These are phyloP conservation scores for Coriaria nepalensis DNA, from an alignment of 306 rosid species.

Conservation along the genomic window DNA sequence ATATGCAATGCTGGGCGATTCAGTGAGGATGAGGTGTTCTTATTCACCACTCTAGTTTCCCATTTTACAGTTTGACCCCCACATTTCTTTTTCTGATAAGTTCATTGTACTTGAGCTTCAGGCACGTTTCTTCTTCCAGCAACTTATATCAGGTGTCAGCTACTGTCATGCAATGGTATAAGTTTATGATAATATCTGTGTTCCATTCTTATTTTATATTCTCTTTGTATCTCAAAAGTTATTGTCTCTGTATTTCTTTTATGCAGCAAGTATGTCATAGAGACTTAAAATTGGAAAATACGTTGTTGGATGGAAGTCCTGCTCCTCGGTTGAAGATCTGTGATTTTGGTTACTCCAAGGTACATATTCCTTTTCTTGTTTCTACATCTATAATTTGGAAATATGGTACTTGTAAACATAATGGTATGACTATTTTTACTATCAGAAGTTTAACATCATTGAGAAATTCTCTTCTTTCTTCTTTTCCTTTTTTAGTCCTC, in stretches of 20 bases:
- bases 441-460: background rate
- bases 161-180: slow-evolving; percentile 85
- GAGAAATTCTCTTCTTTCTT: background rate
- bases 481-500: slow-evolving; percentile 55
- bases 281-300: slow-evolving; percentile 88
- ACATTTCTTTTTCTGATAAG: slow-evolving; percentile 11
- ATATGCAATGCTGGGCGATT: slow-evolving; percentile 98
- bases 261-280: slow-evolving; percentile 91
- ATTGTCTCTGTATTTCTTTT: slow-evolving; percentile 12
- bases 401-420: too few relatives aligned
- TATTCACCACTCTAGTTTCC: slow-evolving; percentile 3
- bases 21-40: slow-evolving; percentile 94
- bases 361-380: slow-evolving; percentile 12
- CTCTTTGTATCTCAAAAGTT: background rate
- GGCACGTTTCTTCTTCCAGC: slow-evolving; percentile 98
- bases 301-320: slow-evolving; percentile 84
- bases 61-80: slow-evolving; percentile 10
- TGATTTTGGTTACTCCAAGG: slow-evolving; percentile 96
- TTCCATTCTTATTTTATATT: background rate
- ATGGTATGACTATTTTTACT: background rate
- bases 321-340: slow-evolving; percentile 94
- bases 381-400: background rate
- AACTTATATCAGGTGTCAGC: slow-evolving; percentile 94
- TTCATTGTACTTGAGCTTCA: slow-evolving; percentile 18
- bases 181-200: background rate